Evolutionary conservation across 2,329 filamentous ascomycete genomes (phyloP).

Genomic region (Chrysoporthe deuterocubensis): DNA sequence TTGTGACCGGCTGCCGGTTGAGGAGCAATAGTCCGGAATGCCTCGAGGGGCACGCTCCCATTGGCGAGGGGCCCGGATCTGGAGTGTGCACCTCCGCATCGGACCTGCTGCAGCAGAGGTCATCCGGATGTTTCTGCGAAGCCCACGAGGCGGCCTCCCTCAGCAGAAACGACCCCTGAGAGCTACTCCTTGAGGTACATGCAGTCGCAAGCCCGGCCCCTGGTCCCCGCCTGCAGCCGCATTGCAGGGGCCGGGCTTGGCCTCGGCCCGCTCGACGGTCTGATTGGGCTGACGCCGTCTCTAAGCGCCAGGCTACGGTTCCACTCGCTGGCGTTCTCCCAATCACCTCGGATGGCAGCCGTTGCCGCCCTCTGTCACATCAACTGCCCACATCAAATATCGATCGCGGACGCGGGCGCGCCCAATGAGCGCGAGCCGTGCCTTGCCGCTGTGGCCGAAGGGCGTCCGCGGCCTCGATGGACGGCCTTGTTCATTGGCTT

Average conservation of each 20-base stretch:
- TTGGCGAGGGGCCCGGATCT: background rate
- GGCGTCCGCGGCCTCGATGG: conserved; percentile 10
- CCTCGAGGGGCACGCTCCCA: background rate
- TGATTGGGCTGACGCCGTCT: conserved; percentile 26
- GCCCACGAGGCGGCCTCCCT: background rate
- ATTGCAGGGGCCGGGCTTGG: conserved; percentile 16
- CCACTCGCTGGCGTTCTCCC: conserved; percentile 24
- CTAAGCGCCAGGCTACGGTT: conserved; percentile 27
- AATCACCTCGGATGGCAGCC: conserved; percentile 25
- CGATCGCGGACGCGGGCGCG: conserved; percentile 12
- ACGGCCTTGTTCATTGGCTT: conserved; percentile 24
- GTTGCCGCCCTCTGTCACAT: conserved; percentile 23
- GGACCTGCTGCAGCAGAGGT: background rate
- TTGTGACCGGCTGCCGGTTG: conserved; percentile 1
- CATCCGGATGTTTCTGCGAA: background rate
- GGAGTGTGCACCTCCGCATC: background rate
- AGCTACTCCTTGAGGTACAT: conserved; percentile 18
- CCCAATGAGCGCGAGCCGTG: conserved; percentile 21
- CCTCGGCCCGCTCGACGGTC: conserved; percentile 11
- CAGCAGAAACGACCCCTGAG: conserved; percentile 16
- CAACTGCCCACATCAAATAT: conserved; percentile 20
- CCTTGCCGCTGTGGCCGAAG: conserved; percentile 26
- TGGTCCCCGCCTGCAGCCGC: conserved; percentile 22
- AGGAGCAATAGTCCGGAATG: background rate
- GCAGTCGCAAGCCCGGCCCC: conserved; percentile 19